phyloP scores from a whole-genome alignment of 192 early-diverging fungal species.

The Chytriomyces sp. region DNA sequence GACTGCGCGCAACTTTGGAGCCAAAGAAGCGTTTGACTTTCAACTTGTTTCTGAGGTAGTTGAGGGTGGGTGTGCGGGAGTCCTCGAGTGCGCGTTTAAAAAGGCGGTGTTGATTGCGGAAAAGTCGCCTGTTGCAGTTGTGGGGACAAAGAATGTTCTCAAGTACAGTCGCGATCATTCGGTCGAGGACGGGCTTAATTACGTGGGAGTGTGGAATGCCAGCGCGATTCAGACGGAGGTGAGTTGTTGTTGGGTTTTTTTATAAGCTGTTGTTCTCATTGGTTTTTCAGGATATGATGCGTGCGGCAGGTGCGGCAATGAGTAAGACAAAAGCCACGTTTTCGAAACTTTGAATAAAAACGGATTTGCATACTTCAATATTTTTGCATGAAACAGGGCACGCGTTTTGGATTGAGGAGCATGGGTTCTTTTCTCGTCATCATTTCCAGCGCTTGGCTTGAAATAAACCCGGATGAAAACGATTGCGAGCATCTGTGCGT shows the following conservation, averaged over 20 bases:
- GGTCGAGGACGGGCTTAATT: constrained; percentile 84
- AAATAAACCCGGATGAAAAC: too few species aligned
- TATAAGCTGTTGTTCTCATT: not conserved
- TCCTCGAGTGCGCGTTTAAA: constrained; percentile 63
- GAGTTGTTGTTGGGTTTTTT: not conserved
- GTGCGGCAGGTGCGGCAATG: constrained; percentile 50
- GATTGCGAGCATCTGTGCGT: too few species aligned
- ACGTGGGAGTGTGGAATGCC: constrained; percentile 79
- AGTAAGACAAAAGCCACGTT: constrained; percentile 55
- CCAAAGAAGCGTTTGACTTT: constrained; percentile 64
- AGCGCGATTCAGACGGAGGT: not conserved
- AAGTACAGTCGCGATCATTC: constrained; percentile 93
- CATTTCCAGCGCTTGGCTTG: too few species aligned
- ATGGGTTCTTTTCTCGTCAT: too few species aligned
- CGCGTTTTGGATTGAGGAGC: too few species aligned
- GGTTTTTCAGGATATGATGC: constrained; percentile 50
- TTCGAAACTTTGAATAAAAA: constrained; percentile 50
- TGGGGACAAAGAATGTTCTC: constrained; percentile 87
- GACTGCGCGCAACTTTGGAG: constrained; percentile 76
- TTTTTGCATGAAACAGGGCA: too few species aligned
- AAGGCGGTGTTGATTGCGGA: constrained; percentile 76
- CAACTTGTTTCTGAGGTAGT: constrained; percentile 68
- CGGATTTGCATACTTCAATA: too few species aligned
- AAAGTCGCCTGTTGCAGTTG: constrained; percentile 87
- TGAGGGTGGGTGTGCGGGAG: constrained; percentile 42